Evolutionary conservation across 495 filamentous ascomycete species (phyloP), one percentile per base, ranked within the genome.

Genomic region (Opeltia flavorubescens): DNA sequence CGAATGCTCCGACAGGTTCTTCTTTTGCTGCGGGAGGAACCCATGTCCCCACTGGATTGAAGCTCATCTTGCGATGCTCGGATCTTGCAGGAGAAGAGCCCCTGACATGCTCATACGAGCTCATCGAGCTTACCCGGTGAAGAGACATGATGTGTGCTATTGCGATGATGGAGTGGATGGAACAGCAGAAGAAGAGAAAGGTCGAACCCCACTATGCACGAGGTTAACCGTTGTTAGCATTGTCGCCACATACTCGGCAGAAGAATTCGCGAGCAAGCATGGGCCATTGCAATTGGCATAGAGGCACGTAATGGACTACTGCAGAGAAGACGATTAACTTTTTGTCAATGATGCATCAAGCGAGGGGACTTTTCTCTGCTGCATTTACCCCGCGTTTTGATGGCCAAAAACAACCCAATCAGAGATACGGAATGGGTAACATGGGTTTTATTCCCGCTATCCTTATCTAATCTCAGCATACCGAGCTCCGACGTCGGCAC

Each of bases 1-100:
- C 68, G 49, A 74, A 76, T 0, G 67, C 68, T 9, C 62, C 51
- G 12, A 67, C 57, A 26, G 62, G 64, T 46, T 56, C 59, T 44
- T 66, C 43, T 47, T 52, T 44, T 6, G 38, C 40, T 20, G 40
- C 33, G 13, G 47, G 43, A 12, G 47, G 39, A 18, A 53, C 30
- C 34, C 43, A 33, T 5, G 44, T 48, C 15, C 53, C 48, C 8
- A 55, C 50, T 5, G 48, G 51, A 46, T 55, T 53, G 50, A 55
- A 51, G 30, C 25, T 23, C 45, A 59, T 49, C 21, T 59, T 60
- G 31, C 34, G 44, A 59, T 65, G 50, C 29, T 58, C 50, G 5
- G 57, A 58, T 29, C 55, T 42, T 4, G 51, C 55, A 4, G 54
- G 54, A 7, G 53, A 59, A 6, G 55, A 48, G 36, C 52, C 46